Conservation (phyloP, 192 early-diverging fungal species). For the Phlyctochytrium bullatum region DNA sequence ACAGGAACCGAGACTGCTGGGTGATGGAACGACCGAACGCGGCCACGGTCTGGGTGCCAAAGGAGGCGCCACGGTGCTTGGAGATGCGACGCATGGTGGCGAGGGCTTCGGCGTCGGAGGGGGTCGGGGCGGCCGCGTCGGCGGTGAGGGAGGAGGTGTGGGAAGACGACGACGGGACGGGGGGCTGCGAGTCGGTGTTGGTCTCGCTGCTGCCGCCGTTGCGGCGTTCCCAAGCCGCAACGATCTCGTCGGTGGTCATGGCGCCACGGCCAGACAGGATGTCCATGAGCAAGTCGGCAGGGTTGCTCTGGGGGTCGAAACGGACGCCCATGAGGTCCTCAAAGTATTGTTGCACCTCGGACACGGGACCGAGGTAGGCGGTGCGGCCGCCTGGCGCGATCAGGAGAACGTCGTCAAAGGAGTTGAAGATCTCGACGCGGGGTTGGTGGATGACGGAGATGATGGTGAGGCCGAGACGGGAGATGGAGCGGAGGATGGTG, state of each 20-base stretch:
- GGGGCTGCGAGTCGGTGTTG: background rate
- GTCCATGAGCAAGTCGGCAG: constrained; percentile 47
- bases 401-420: constrained; percentile 76
- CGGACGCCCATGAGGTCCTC: constrained; percentile 29
- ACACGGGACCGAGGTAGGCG: constrained; percentile 43
- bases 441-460: constrained; percentile 88
- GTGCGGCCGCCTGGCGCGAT: constrained; percentile 65
- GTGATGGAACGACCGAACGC: constrained; percentile 27
- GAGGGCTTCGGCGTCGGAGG: too few species aligned
- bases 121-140: background rate
- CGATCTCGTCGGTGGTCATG: constrained; percentile 14
- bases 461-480: constrained; percentile 59
- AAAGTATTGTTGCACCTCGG: constrained; percentile 30
- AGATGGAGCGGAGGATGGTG: constrained; percentile 69
- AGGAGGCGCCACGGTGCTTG: constrained; percentile 28
- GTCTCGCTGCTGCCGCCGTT: constrained; percentile 25
- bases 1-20: constrained; percentile 28
- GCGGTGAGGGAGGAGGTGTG: background rate
- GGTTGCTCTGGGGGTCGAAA: constrained; percentile 30
- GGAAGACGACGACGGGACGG: background rate
- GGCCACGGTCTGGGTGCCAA: constrained; percentile 29
- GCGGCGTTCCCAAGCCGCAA: constrained; percentile 23
- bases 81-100: constrained; percentile 13
- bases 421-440: constrained; percentile 73
- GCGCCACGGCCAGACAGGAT: constrained; percentile 35